Conservation (phyloP, 2,329 filamentous ascomycete species). For the Rutstroemia sp. region DNA sequence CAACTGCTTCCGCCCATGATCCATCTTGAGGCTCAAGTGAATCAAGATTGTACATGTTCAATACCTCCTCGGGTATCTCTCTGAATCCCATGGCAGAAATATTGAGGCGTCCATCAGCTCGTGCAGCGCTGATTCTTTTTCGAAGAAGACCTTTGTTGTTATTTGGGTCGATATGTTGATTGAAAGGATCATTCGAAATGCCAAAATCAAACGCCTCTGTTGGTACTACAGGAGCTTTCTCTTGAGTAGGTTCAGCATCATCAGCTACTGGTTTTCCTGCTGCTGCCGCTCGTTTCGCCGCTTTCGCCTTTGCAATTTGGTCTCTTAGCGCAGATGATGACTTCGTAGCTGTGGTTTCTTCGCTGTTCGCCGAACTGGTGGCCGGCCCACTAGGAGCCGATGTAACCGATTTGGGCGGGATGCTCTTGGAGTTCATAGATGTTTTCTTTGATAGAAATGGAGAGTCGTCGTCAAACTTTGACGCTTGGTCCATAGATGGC, state of each 20-base stretch:
- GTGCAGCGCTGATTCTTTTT: conserved; percentile 64
- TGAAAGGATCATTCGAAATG: conserved; percentile 61
- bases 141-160: conserved; percentile 58
- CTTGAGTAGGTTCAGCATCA: conserved; percentile 14
- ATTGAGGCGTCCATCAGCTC: conserved; percentile 75
- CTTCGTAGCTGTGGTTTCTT: conserved; percentile 45
- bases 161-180: conserved; percentile 51
- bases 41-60: conserved; percentile 85
- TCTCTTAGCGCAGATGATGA: conserved; percentile 78
- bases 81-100: conserved; percentile 78
- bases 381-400: conserved; percentile 15
- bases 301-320: conserved; percentile 88
- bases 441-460: conserved; percentile 19
- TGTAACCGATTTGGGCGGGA: conserved; percentile 15
- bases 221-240: conserved; percentile 37
- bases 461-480: conserved; percentile 14
- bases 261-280: conserved; percentile 28
- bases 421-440: conserved; percentile 23
- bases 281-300: conserved; percentile 58
- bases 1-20: conserved; percentile 87
- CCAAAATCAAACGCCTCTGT: conserved; percentile 53
- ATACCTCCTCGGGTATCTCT: conserved; percentile 72
- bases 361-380: conserved; percentile 21
- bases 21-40: conserved; percentile 53
- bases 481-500: conserved; percentile 32